Conservation (phyloP, 495 filamentous ascomycete species). For the Hypoxylon lienhwacheense region DNA sequence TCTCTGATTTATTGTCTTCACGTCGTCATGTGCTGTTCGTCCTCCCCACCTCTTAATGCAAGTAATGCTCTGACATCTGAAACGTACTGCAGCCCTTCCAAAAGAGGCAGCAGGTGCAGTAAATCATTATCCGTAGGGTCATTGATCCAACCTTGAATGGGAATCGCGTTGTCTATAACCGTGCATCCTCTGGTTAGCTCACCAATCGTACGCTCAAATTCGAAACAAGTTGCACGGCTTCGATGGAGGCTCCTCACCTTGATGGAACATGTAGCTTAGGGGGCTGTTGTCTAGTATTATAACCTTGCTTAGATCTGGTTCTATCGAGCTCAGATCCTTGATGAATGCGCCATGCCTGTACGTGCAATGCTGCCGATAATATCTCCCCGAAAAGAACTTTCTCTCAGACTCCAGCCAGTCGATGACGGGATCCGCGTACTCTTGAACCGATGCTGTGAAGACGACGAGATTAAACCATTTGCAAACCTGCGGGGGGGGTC, state of each 20-base stretch:
- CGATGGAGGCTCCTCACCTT: slow-evolving; percentile 66
- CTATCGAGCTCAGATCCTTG: slow-evolving; percentile 93
- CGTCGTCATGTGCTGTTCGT: slow-evolving; percentile 54
- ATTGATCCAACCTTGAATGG: slow-evolving; percentile 90
- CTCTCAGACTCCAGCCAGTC: slow-evolving; percentile 97
- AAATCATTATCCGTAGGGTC: slow-evolving; percentile 90
- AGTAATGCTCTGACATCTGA: slow-evolving; percentile 90
- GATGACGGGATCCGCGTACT: slow-evolving; percentile 98
- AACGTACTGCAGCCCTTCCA: slow-evolving; percentile 94
- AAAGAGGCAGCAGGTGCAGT: slow-evolving; percentile 85
- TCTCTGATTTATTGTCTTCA: slow-evolving; percentile 24
- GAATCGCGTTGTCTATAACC: slow-evolving; percentile 84
- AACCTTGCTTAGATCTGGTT: slow-evolving; percentile 93
- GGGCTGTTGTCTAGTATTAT: slow-evolving; percentile 99
- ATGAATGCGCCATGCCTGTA: slow-evolving; percentile 94
- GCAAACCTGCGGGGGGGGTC: slow-evolving; percentile 58
- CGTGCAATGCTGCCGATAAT: slow-evolving; percentile 96
- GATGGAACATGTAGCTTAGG: slow-evolving; percentile 97
- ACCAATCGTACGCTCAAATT: slow-evolving; percentile 8
- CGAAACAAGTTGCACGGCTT: slow-evolving; percentile 7
- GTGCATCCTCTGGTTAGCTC: slow-evolving; percentile 13
- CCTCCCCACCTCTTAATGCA: slow-evolving; percentile 83
- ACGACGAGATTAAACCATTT: slow-evolving; percentile 99
- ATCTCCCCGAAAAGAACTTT: slow-evolving; percentile 89
- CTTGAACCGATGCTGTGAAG: slow-evolving; percentile 96